A percentile compares a stretch with the other conserved stretches of the same genome.
Evolutionary conservation across 2,329 filamentous ascomycete genomes (phyloP).

Genomic region (Apiospora aurea): DNA sequence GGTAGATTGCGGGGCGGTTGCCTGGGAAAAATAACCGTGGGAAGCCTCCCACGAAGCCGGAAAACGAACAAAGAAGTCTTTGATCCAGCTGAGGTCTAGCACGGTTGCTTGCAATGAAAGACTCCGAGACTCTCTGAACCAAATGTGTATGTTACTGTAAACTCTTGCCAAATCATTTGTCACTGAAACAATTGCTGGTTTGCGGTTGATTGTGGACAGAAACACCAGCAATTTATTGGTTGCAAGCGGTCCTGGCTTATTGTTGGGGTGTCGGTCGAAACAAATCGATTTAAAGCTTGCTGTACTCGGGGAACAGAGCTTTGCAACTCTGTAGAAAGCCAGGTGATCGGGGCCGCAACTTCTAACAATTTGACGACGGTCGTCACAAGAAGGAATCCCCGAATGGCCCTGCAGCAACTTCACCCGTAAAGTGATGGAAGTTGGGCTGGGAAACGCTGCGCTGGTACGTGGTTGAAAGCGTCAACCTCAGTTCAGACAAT

Average conservation of each 20-base stretch:
- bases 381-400: not conserved
- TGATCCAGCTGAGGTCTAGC: not conserved
- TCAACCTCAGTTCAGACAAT: not conserved
- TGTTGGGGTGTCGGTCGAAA: not conserved
- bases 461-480: not conserved
- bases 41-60: not conserved
- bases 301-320: not conserved
- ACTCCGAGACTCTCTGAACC: not conserved
- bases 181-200: not conserved
- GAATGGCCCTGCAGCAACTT: not conserved
- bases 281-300: not conserved
- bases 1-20: not conserved
- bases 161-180: slow-evolving; percentile 16
- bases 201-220: not conserved
- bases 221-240: not conserved
- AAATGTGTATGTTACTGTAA: slow-evolving; percentile 2
- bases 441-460: not conserved
- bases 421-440: not conserved
- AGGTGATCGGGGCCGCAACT: not conserved
- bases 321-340: not conserved
- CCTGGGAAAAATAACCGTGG: not conserved
- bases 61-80: not conserved
- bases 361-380: not conserved
- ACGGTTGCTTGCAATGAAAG: not conserved
- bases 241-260: not conserved